These are phyloP conservation scores for Cicer chorassanicum DNA, from an alignment of 306 rosid genomes.

Conservation along the genomic window DNA sequence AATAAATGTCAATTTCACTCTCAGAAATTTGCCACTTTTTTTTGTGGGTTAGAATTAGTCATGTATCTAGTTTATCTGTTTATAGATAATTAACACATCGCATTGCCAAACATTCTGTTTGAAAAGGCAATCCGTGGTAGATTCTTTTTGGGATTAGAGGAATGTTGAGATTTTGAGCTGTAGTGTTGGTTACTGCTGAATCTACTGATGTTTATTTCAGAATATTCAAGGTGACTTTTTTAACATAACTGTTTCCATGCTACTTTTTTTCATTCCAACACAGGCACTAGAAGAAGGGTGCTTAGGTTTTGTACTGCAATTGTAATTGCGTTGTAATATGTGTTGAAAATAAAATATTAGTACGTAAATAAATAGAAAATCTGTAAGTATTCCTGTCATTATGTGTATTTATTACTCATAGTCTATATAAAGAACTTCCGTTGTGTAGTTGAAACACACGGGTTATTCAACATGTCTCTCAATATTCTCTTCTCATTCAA, in stretches of 20 bases:
- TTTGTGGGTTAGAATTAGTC: neutral
- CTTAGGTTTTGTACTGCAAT: neutral
- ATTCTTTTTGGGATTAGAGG: constrained; percentile 11
- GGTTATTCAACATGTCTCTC: too few species aligned
- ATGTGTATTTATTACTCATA: too few species aligned
- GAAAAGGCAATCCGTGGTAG: neutral
- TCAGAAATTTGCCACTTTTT: constrained; percentile 21
- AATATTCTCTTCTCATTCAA: too few species aligned
- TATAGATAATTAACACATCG: too few species aligned
- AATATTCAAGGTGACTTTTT: neutral
- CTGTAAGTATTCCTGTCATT: too few species aligned
- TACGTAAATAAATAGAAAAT: too few species aligned
- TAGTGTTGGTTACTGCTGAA: neutral
- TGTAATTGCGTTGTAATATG: neutral
- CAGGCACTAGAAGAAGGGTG: neutral
- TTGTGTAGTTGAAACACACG: too few species aligned
- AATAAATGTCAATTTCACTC: constrained; percentile 20
- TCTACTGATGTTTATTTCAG: constrained; percentile 1
- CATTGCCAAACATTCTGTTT: neutral
- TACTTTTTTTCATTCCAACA: neutral
- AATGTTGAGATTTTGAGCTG: neutral
- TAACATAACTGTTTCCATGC: neutral
- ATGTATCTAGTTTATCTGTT: neutral
- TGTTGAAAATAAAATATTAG: too few species aligned
- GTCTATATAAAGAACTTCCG: too few species aligned